Evolutionary conservation across 495 filamentous ascomycete genomes (phyloP).

Genomic region (Lophium mytilinum): DNA sequence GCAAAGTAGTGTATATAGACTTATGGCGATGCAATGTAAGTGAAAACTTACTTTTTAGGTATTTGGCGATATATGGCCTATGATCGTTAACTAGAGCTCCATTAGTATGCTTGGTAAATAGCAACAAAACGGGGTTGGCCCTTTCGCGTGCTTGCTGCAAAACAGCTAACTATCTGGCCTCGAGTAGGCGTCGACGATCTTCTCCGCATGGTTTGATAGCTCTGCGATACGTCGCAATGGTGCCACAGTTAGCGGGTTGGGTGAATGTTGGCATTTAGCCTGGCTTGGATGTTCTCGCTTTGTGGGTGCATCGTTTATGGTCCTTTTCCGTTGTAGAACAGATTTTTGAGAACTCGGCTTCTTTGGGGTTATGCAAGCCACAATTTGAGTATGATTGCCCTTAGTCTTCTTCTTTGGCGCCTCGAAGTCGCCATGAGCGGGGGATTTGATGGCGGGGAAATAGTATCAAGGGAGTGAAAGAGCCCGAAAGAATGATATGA

Average conservation of each 20-base stretch:
- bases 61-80: not conserved
- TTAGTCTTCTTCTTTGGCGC: too few species aligned
- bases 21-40: too few species aligned
- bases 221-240: not conserved
- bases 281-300: not conserved
- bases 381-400: too few species aligned
- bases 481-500: too few species aligned
- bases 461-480: too few species aligned
- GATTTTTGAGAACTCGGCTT: not conserved
- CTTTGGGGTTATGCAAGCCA: too few species aligned
- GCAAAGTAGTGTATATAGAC: too few species aligned
- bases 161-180: not conserved
- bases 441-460: too few species aligned
- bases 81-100: not conserved
- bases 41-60: too few species aligned
- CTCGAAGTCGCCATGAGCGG: not conserved
- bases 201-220: not conserved
- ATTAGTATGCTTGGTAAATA: not conserved
- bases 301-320: not conserved
- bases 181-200: not conserved
- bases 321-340: not conserved
- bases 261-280: not conserved
- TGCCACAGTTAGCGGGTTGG: not conserved
- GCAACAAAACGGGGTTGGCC: not conserved
- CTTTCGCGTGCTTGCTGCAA: not conserved